Conservation (phyloP, 2,329 filamentous ascomycete genomes). For the Penicillium expansum region DNA sequence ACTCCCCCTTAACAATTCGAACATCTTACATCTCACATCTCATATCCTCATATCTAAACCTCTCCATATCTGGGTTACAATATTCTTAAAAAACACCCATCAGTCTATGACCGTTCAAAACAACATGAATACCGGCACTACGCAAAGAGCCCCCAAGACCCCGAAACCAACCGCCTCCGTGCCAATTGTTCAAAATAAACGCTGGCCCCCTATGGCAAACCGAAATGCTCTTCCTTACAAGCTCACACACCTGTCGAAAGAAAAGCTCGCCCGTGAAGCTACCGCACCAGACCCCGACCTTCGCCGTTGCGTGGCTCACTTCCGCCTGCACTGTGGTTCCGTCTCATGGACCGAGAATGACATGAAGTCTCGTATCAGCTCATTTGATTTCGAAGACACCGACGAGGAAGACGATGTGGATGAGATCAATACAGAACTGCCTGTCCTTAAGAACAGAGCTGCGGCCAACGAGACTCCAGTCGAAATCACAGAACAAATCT, state of each 20-base stretch:
- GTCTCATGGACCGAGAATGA: conserved; percentile 37
- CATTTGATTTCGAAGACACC: conserved; percentile 35
- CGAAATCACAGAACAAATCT: conserved; percentile 11
- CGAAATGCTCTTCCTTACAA: conserved; percentile 35
- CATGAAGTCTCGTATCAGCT: conserved; percentile 37
- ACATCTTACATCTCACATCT: no score
- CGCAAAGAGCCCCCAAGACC: conserved; percentile 18
- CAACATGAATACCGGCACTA: conserved; percentile 28
- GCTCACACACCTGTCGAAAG: conserved; percentile 36
- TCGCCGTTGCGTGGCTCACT: conserved; percentile 36
- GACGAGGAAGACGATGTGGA: conserved; percentile 31
- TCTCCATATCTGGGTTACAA: background rate
- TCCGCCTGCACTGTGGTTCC: conserved; percentile 34
- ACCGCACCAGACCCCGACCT: conserved; percentile 37
- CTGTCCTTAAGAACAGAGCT: conserved; percentile 1
- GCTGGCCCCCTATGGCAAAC: conserved; percentile 38
- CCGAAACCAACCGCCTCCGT: conserved; percentile 25
- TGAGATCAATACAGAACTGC: conserved; percentile 10
- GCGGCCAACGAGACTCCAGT: conserved; percentile 2
- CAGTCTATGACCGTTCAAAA: background rate
- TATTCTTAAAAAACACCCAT: background rate
- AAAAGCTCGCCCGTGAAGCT: conserved; percentile 37
- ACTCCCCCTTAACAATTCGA: background rate
- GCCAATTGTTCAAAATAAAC: conserved; percentile 28
- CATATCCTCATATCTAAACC: background rate